Evolutionary conservation across 1,284 basidiomycete species (phyloP), one percentile per base, ranked within the genome.

Genomic region (Cronartium quercuum): DNA sequence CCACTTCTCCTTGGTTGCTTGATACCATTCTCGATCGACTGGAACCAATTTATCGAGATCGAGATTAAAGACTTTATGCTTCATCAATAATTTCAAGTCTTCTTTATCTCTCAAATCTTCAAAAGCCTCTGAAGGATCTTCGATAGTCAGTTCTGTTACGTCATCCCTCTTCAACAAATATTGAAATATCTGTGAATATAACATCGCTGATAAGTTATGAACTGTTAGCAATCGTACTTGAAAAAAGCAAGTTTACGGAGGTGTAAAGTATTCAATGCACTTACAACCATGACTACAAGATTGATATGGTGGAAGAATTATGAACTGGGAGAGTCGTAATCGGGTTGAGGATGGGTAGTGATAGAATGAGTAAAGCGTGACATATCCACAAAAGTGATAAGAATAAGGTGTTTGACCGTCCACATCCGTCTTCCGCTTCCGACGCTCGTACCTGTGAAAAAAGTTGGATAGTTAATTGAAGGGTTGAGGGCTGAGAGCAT

Each of bases 61-160:
- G 75, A 78, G 83, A 82, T 81, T 86, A 81, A 92, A 90, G 61
- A 83, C 83, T 76, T 86, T 83, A 77, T 89, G 83, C 0, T 83
- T 82, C 24, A 91, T 84, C n/a, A 98, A 85, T 85, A 91, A 90
- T 76, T 87, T 85, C 35, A 98, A 85, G 82, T 98, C 96, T 79
- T 91, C 91, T 65, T 91, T 88, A 83, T 98, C 96, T 42, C 95
- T 87, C 69, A 98, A 85, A 80, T 96, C 92, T 81, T 96, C 94
- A 80, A 96, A 95, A 9, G 91, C 90, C 82, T 98, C 95, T 0
- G 92, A 92, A 0, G 95, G 95, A 81, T 98, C 95, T 84, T 98
- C 95, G 24, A 98, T 91, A 0, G 94, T 97, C 68, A 98, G 84
- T 82, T 98, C 95, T 10, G 89, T 88, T 41, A 97, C 88, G 58